A percentile compares a stretch with the other conserved stretches of the same genome.
These are phyloP conservation scores for Eleusine indica DNA, from an alignment of 176 grass and related monocot species.

Conservation along the genomic window DNA sequence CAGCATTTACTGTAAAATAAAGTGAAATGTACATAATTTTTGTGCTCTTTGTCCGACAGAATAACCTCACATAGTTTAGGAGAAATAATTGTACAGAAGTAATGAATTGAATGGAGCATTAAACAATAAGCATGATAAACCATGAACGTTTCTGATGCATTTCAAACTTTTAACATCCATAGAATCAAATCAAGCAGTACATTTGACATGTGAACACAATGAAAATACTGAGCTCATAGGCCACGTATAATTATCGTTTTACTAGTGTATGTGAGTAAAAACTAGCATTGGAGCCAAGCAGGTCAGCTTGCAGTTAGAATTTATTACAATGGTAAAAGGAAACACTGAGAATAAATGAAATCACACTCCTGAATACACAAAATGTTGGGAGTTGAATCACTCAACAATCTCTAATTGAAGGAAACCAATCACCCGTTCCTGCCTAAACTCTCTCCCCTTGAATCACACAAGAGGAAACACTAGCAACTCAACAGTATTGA, in stretches of 20 bases:
- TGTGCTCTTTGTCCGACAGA: not conserved
- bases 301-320: not conserved
- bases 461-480: no score
- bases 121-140: not conserved
- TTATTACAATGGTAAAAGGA: not conserved
- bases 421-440: no score
- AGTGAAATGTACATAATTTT: constrained; percentile 6
- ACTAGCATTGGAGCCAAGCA: not conserved
- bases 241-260: not conserved
- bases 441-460: no score
- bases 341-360: not conserved
- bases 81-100: not conserved
- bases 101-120: not conserved
- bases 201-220: not conserved
- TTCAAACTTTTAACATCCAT: not conserved
- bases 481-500: no score
- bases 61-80: not conserved
- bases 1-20: constrained; percentile 1
- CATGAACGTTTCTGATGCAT: not conserved
- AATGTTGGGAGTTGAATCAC: no score
- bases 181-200: not conserved
- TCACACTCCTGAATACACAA: not conserved
- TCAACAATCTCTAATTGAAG: no score
- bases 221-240: not conserved
- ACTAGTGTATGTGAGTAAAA: not conserved